Base-by-base conservation (phyloP, 129 eudicot genomes). In the Ambrosia artemisiifolia region DNA sequence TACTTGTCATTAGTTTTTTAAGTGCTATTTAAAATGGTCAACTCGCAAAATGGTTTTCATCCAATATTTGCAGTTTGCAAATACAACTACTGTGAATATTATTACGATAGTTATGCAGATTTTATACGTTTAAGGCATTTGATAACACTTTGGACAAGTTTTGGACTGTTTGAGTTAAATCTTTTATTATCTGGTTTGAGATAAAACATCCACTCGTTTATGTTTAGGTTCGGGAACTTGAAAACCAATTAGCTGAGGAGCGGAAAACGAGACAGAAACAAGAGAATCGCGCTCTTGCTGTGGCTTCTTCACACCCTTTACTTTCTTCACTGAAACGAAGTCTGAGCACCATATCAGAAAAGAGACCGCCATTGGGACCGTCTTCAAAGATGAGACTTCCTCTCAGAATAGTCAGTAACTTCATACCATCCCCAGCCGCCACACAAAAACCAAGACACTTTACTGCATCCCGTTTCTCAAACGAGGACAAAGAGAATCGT, bases 191-290 rank as follows among this genome's bases (percentile, higher is more conserved):
- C 28, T 50, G 7, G 7, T 20, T 34, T 38, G 56, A 40, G 44
- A 40, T 40, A 40, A 40, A 40, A 40, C 44, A 40, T 40, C 2
- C 44, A 40, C 44, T 40, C 44, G 11, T 40, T 40, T 51, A 12
- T 72, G 34, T 44, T 34, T 79, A 87, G 93, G 83, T 84, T 14
- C 67, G 82, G 43, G 99, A 94, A 77, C 96, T 94, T 59, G 97
- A 94, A 78, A 91, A 56, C 69, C 99, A 90, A 54, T 69, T 94
- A 63, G 88, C 87, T 2, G 97, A 90, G 81, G 99, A 94, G 81
- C 78, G 97, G 55, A 90, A 88, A 84, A 84, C 84, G 1, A 81
- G 99, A 72, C 82, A 84, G 61, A 94, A 90, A 40, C 99, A 88
- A 69, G 97, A 90, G 75, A 87, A 62, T 50, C 75, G 93, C 81